Evolutionary conservation across 2,329 filamentous ascomycete genomes (phyloP).

Genomic region (Colletotrichum musicola): DNA sequence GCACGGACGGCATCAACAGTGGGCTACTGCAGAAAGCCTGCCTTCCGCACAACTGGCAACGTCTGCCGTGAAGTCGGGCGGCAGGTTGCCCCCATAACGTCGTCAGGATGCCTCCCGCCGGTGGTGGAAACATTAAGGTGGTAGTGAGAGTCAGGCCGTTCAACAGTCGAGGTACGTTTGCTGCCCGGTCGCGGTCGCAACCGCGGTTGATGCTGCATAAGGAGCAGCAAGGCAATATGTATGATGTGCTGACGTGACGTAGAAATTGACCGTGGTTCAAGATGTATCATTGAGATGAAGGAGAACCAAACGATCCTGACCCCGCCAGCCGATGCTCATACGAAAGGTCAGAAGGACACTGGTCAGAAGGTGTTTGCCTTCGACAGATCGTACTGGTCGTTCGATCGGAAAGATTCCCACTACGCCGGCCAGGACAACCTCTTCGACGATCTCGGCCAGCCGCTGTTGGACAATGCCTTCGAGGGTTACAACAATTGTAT

Average conservation of each 20-base stretch:
- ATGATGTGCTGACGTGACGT: slow-evolving; percentile 32
- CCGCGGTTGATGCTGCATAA: too few relatives aligned
- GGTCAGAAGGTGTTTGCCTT: slow-evolving; percentile 92
- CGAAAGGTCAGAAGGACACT: slow-evolving; percentile 77
- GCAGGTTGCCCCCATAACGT: slow-evolving; percentile 31
- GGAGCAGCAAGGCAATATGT: too few relatives aligned
- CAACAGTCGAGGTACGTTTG: slow-evolving; percentile 83
- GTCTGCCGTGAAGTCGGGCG: slow-evolving; percentile 31
- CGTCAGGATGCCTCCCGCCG: slow-evolving; percentile 71
- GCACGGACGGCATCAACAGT: slow-evolving; percentile 7
- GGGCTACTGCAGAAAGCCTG: slow-evolving; percentile 21
- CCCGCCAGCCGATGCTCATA: slow-evolving; percentile 72
- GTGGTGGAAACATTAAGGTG: slow-evolving; percentile 99
- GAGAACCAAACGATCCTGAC: slow-evolving; percentile 88
- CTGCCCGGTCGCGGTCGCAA: too few relatives aligned
- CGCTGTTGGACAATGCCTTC: slow-evolving; percentile 97
- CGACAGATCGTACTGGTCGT: slow-evolving; percentile 98
- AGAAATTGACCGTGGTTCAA: slow-evolving; percentile 92
- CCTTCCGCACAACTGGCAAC: slow-evolving; percentile 29
- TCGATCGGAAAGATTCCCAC: slow-evolving; percentile 82
- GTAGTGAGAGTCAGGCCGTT: slow-evolving; percentile 97
- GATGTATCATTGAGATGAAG: slow-evolving; percentile 99
- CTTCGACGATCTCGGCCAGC: slow-evolving; percentile 88
- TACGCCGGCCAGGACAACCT: slow-evolving; percentile 93
- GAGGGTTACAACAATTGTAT: slow-evolving; percentile 99